phyloP scores from a whole-genome alignment of 164 flowering plant species.

The Dillenia suffruticosa region DNA sequence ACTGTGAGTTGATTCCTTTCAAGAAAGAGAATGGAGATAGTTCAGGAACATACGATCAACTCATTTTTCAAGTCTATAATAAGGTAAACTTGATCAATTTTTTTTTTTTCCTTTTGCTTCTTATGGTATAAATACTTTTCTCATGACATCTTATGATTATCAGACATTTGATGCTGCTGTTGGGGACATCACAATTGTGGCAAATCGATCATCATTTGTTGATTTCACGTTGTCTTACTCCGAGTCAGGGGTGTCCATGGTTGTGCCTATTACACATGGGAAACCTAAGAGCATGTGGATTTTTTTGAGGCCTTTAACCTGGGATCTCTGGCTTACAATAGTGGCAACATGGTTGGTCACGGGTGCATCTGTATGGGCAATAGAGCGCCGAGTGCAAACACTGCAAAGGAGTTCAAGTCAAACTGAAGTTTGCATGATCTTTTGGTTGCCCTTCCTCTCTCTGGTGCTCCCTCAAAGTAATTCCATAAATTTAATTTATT shows the following conservation, averaged over 20 bases:
- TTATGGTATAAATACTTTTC: too few species aligned
- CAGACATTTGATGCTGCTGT: constrained; percentile 26
- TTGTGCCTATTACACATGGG: neutral
- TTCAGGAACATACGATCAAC: neutral
- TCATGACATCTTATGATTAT: too few species aligned
- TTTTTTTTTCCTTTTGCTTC: neutral
- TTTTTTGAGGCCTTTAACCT: constrained; percentile 11
- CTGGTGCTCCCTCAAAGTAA: constrained; percentile 26
- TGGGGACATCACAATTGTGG: constrained; percentile 16
- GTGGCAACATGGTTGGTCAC: constrained; percentile 1
- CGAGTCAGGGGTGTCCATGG: constrained; percentile 3
- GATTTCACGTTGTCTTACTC: constrained; percentile 11
- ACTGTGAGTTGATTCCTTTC: constrained; percentile 1
- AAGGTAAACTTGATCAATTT: constrained; percentile 1
- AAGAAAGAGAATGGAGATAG: neutral
- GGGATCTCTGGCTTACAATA: constrained; percentile 15
- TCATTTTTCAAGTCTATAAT: constrained; percentile 3
- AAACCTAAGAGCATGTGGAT: constrained; percentile 2
- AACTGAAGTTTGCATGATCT: constrained; percentile 5
- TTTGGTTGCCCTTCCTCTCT: constrained; percentile 18
- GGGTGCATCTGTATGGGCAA: constrained; percentile 1
- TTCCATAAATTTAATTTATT: neutral
- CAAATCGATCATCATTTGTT: constrained; percentile 1
- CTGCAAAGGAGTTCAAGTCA: neutral
- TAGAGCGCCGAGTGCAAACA: constrained; percentile 6